These are phyloP conservation scores for Ormosia semicastrata DNA, from an alignment of 306 rosid genomes.

Conservation along the genomic window DNA sequence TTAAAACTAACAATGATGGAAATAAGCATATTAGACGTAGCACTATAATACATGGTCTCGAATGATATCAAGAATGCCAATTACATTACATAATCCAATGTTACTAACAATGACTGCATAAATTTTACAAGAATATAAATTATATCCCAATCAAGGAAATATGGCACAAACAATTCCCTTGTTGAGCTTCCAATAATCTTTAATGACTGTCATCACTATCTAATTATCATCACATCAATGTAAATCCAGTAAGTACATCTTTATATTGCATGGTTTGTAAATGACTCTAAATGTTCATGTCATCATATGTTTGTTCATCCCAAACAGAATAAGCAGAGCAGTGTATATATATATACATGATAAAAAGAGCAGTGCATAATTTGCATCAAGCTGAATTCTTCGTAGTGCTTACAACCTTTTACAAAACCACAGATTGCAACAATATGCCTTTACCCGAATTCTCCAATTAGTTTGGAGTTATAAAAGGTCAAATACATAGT, in stretches of 20 bases:
- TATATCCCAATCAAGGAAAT: not conserved
- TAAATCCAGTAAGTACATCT: not conserved
- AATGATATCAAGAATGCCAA: not conserved
- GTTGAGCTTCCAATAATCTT: not conserved
- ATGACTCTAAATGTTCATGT: not conserved
- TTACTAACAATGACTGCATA: not conserved
- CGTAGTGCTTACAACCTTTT: not conserved
- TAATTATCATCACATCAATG: not conserved
- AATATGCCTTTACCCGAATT: not conserved
- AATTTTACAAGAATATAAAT: not conserved
- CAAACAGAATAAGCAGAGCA: not conserved
- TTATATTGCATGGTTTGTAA: not conserved
- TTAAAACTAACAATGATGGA: not conserved
- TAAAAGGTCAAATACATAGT: not conserved
- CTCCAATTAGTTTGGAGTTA: not conserved
- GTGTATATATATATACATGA: not conserved
- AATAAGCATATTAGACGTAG: not conserved
- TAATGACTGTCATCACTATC: not conserved
- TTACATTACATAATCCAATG: not conserved
- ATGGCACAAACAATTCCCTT: not conserved
- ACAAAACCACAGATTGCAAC: no score
- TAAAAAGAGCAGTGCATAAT: not conserved
- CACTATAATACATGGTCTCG: not conserved
- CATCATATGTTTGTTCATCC: not conserved
- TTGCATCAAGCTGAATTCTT: not conserved